Base-by-base conservation (phyloP, 2,329 filamentous ascomycete species). In the Cladorrhinum sp. region DNA sequence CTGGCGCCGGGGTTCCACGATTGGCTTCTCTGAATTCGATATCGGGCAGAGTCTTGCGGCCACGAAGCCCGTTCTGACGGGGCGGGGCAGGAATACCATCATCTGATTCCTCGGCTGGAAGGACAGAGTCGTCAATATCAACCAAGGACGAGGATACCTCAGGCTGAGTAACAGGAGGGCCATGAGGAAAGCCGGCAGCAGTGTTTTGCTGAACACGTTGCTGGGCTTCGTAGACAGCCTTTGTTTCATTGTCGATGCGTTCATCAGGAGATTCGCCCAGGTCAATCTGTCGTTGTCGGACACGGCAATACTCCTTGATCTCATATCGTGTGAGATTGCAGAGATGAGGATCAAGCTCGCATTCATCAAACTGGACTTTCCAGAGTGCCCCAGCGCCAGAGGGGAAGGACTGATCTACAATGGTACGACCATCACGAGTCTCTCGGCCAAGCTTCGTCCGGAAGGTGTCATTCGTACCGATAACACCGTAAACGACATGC, bases 401-500 rank as follows among this genome's bases (percentile, higher is more conserved):
- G 0, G 85, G 85, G 58, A 86, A 87, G 69, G 87, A 87, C 36
- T 83, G 84, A n/a, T 55, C 18, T 29, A 82, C 76, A 1, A 85
- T 74, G 27, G 78, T 79, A 0, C 82, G 79, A 2, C 85, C 85
- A 66, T 87, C 84, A 2, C 84, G 80, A 0, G 85, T 87, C 66
- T 85, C 79, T 5, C 82, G 77, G 0, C 84, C 79, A 0, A 88
- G 76, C 69, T 87, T 87, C 57, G 87, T 83, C 0, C 85, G 76
- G 68, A 88, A 87, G 79, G 85, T 86, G 64, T 87, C 84, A 58
- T 86, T 86, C 18, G 80, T 79, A 0, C 84, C 84, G 0, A 88
- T 72, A 10, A 88, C 85, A 2, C 85, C 85, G 57, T 83, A 85
- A 0, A 87, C 83, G 0, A 85, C 85, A 66, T 88, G 85, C 56